Percentiles rank a stretch among this genome's conserved stretches.
Evolutionary conservation across 306 rosid genomes (phyloP).

Genomic region (Vicia faba): DNA sequence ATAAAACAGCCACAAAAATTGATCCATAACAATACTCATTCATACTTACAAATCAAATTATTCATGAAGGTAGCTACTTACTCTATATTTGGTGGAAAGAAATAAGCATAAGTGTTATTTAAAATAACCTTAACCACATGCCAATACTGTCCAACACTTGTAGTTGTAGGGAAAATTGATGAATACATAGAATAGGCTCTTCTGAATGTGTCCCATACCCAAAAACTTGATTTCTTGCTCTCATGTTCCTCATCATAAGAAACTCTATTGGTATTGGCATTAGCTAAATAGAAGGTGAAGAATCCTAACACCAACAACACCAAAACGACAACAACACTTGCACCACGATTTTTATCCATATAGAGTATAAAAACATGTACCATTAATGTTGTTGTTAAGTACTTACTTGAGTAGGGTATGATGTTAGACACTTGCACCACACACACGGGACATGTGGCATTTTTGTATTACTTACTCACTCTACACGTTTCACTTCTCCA

Average conservation of each 20-base stretch:
- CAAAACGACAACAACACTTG: not conserved
- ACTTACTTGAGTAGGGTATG: too few relatives aligned
- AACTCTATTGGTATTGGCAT: not conserved
- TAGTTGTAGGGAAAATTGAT: not conserved
- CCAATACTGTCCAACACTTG: conserved; percentile 29
- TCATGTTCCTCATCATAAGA: not conserved
- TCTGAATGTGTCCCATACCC: conserved; percentile 33
- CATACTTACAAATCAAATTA: not conserved
- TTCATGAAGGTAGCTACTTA: conserved; percentile 14
- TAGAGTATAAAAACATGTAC: not conserved
- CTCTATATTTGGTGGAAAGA: conserved; percentile 44
- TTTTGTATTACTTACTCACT: not conserved
- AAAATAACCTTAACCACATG: not conserved
- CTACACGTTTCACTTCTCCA: conserved; percentile 35
- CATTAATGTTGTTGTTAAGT: not conserved
- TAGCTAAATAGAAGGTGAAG: not conserved
- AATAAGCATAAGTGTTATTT: not conserved
- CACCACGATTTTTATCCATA: not conserved
- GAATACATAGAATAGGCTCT: conserved; percentile 32
- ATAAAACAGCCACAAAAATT: not conserved
- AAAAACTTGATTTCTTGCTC: not conserved
- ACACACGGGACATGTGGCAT: conserved; percentile 2
- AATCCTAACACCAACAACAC: conserved; percentile 6
- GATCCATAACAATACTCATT: not conserved
- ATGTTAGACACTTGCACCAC: conserved; percentile 6